Conservation (phyloP, 768 basidiomycete species). For the Steccherinum ochraceum region DNA sequence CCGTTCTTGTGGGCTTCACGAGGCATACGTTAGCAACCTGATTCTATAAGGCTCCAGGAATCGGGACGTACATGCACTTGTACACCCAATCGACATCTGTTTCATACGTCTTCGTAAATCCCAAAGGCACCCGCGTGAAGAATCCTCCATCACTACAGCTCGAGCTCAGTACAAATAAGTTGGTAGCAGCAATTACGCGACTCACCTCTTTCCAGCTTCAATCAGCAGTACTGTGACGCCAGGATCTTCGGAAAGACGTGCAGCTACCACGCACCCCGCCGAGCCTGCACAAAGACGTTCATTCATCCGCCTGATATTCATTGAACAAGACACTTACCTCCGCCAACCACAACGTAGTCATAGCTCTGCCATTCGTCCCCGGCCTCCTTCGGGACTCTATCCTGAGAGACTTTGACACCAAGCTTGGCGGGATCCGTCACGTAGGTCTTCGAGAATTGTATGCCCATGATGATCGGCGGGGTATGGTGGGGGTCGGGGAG, state of each 20-base stretch:
- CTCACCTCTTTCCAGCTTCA: not conserved
- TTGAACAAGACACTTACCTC: conserved; percentile 15
- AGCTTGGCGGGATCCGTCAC: too few relatives aligned
- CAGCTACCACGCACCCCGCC: conserved; percentile 6
- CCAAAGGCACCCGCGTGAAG: conserved; percentile 13
- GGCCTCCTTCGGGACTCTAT: too few relatives aligned
- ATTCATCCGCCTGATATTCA: not conserved
- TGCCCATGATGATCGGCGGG: too few relatives aligned
- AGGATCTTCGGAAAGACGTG: conserved; percentile 2
- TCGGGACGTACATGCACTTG: conserved; percentile 9
- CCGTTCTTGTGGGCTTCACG: conserved; percentile 12
- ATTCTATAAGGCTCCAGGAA: too few relatives aligned
- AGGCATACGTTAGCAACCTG: too few relatives aligned
- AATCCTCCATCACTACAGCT: conserved; percentile 7
- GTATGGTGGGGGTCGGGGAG: too few relatives aligned
- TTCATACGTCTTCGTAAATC: conserved; percentile 30
- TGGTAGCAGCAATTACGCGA: not conserved
- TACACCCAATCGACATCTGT: conserved; percentile 36
- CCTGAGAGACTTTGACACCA: too few relatives aligned
- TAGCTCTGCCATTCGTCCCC: too few relatives aligned
- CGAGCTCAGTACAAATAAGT: not conserved
- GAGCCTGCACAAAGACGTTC: conserved; percentile 2
- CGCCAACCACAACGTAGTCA: conserved; percentile 28
- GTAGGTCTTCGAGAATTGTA: too few relatives aligned
- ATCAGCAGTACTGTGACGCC: not conserved